Base-by-base conservation (phyloP, 2,329 filamentous ascomycete genomes). In the Fusarium solani-melongenae region DNA sequence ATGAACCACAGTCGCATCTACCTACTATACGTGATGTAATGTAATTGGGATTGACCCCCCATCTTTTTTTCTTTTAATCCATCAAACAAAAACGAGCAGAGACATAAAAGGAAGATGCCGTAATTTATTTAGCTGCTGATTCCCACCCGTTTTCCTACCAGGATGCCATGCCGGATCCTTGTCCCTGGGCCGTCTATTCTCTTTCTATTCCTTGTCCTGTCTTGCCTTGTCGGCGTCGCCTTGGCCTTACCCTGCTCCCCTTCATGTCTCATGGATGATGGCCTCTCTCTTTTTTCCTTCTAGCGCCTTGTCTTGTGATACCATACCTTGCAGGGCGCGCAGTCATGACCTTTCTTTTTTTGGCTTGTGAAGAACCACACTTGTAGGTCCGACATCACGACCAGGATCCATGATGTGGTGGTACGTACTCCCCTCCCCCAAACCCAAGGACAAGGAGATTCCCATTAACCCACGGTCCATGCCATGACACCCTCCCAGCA, bases 101-200 rank as follows among this genome's bases (percentile, higher is more conserved):
- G 66, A 57, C 67, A 67, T 17, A 73, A 68, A 29, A 62, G 70
- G 66, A 70, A 73, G 12, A 72, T 70, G 56, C 62, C 66, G 66
- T 65, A 60, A 51, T 65, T 53, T 65, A 60, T 39, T 53, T 59
- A 53, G 64, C 38, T 67, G 64, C 27, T 64, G 67, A 68, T 64
- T 64, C 62, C 55, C 55, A 46, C 58, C 59, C 53, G 64, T 44
- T 68, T 36, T 27, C 65, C 57, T 69, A 12, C 38, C n/a, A 41
- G 38, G 51, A 61, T 36, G 34, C 14, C 14, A 17, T 36, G 34
- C 34, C 34, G 14, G 8, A 70, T 73, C 70, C 70, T 59, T 73
- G 67, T 60, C 41, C 38, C 36, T 39, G 36, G 36, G 36, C 36
- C 22, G 38, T 51, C 39, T 60, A n/a, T 29, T 36, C 34, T 36